phyloP scores from a whole-genome alignment of 306 rosid genomes.

The Pyrus bretschneideri region DNA sequence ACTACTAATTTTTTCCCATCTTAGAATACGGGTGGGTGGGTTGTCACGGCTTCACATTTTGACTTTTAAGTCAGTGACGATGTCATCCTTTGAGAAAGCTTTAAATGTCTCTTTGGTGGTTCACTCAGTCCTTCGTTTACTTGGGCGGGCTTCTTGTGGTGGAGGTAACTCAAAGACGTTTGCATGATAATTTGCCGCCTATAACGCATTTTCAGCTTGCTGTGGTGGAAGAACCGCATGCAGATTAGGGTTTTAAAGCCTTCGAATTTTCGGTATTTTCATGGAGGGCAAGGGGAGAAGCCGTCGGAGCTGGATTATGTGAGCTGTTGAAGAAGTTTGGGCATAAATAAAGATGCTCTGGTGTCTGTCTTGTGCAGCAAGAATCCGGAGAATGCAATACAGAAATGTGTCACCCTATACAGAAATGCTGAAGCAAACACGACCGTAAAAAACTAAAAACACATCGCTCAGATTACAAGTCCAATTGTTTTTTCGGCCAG shows the following conservation, averaged over 20 bases:
- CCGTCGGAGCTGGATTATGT: slow-evolving; percentile 55
- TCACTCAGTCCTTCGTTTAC: no score
- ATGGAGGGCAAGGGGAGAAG: slow-evolving; percentile 78
- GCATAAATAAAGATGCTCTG: slow-evolving; percentile 78
- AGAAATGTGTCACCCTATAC: background rate
- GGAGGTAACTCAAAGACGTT: no score
- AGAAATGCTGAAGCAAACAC: background rate
- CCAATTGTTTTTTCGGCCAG: background rate
- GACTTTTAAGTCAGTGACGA: no score
- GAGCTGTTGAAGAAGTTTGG: slow-evolving; percentile 70
- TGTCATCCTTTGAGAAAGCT: no score
- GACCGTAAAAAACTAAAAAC: background rate
- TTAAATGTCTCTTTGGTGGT: no score
- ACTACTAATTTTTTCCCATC: no score
- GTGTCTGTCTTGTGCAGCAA: slow-evolving; percentile 46
- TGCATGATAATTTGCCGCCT: no score
- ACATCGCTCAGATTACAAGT: background rate
- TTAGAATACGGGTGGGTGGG: no score
- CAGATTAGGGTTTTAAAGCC: slow-evolving; percentile 43
- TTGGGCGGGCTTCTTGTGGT: no score
- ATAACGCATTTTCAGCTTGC: background rate
- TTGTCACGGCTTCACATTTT: no score
- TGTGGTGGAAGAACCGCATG: slow-evolving; percentile 14
- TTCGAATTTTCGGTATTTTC: slow-evolving; percentile 55
- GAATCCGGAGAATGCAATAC: background rate